Base-by-base conservation (phyloP, 1,139 yeast species). In the Diutina mesorugosa region DNA sequence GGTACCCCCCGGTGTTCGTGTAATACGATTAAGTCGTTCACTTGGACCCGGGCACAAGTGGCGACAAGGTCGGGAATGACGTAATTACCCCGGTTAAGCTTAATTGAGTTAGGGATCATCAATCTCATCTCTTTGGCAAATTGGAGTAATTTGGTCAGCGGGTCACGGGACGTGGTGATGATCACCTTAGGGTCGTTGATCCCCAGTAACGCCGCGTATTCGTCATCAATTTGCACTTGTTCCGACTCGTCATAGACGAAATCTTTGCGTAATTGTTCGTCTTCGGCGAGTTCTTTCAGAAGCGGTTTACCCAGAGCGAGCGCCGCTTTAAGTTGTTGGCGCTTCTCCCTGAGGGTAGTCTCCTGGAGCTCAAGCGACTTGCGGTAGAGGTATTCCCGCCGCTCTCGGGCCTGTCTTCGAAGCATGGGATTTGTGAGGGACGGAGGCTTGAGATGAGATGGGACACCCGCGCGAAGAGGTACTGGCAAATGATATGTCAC, bases 1-100 rank as follows among this genome's bases (percentile, higher is more conserved):
- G 99, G 99, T 0, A 90, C 93, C 79, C 99, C 99, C 70, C 99
- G 80, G 71, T 93, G 99, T 69, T 93, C 99, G 69, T 93, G 99
- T 48, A 95, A 72, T 6, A 95, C 78, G 28, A 93, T 76, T 64
- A 95, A 72, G 67, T 93, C 99, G 2, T 95, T 85, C 10, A 93
- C 83, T 47, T 84, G 80, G 2, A 74, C 74, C 58, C 76, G 67
- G 58, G 85, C 81, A 69, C 98, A 90, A 1, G 97, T 90, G 55
- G 85, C 81, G 4, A 90, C 96, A 55, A 93, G 73, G 58, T 87
- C 87, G 0, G 96, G 87, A 73, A 93, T 82, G 59, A 95, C 80
- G 61, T 91, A 87, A 65, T 86, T 89, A 77, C 99, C 99, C 73
- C 99, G 81, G 69, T 93, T 93, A 60, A 95, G 77, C 64, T 96